Evolutionary conservation across 2,329 filamentous ascomycete genomes (phyloP), one percentile per base, ranked within the genome.

Genomic region (Ophiostoma perfectum): DNA sequence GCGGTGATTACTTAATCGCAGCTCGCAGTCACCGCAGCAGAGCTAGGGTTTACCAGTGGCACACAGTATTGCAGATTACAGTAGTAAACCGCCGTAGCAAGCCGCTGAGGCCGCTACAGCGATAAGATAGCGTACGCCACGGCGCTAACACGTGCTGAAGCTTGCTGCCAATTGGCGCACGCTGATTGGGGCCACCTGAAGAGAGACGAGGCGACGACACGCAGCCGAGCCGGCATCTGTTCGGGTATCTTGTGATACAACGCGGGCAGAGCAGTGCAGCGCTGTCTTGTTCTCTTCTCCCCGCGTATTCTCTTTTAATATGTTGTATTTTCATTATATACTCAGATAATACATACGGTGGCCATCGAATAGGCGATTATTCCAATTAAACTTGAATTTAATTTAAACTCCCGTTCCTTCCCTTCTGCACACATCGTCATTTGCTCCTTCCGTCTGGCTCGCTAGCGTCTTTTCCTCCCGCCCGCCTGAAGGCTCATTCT

Each of bases 401-500:
- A 62, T 62, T 27, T 62, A 16, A 41, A 62, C 16, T 41, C 18
- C 27, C 1, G 58, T 38, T 62, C 58, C 7, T 62, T 55, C 36
- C 36, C 36, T 62, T 16, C 27, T 49, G 47, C 60, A 58, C 68
- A 65, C 65, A 65, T 69, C 66, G 68, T 66, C 66, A 69, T 69
- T 66, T 66, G 65, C 58, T 67, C 36, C 49, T 65, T 58, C 45
- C 49, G 18, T 63, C 27, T 44, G 27, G 27, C 52, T 69, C 18
- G 49, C 49, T 55, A 69, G 68, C 66, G 68, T 63, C 65, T 7
- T 67, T 69, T 67, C 58, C 63, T 58, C 64, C 64, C 64, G 55
- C 36, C 47, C 58, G 58, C 58, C 11, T 55, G 49, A 36, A 55
- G 49, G 49, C 49, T 55, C 49, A 14, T 52, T 52, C 47, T 18